Percentiles rank a stretch among this genome's conserved stretches.
Evolutionary conservation across 2,329 filamentous ascomycete genomes (phyloP).

Genomic region (Microdochium trichocladiopsis): DNA sequence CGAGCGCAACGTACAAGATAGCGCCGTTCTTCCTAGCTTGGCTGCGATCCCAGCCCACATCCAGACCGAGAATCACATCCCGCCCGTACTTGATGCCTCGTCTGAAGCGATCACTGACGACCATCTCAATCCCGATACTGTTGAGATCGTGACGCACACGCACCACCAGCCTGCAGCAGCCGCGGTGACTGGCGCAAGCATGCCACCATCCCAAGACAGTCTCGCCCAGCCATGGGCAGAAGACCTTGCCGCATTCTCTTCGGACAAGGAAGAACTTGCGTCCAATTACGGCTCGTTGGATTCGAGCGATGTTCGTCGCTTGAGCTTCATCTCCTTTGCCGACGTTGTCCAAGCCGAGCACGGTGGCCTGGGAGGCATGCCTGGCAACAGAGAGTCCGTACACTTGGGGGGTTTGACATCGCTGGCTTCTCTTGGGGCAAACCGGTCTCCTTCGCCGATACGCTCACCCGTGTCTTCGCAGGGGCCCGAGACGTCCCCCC

Average conservation of each 20-base stretch:
- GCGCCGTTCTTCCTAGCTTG: constrained; percentile 61
- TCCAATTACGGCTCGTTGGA: constrained; percentile 77
- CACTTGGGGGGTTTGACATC: constrained; percentile 63
- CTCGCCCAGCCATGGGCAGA: constrained; percentile 42
- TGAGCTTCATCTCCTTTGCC: constrained; percentile 95
- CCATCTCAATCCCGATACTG: constrained; percentile 76
- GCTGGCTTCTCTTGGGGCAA: constrained; percentile 39
- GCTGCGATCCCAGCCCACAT: constrained; percentile 91
- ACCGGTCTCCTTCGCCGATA: constrained; percentile 74
- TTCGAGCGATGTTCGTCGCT: constrained; percentile 67
- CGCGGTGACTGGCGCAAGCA: constrained; percentile 48
- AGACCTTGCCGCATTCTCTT: constrained; percentile 46
- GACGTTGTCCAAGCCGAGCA: constrained; percentile 89
- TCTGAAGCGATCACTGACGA: constrained; percentile 87
- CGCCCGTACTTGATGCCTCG: constrained; percentile 82
- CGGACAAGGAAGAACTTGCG: constrained; percentile 51
- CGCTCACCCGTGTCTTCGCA: constrained; percentile 72
- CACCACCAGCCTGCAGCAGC: constrained; percentile 74
- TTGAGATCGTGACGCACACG: constrained; percentile 86
- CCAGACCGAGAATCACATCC: constrained; percentile 89
- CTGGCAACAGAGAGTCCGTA: constrained; percentile 59
- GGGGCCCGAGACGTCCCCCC: constrained; percentile 60
- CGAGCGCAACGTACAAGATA: constrained; percentile 89
- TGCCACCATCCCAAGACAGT: neutral
- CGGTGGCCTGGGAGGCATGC: constrained; percentile 42